Evolutionary conservation across 2,329 filamentous ascomycete species (phyloP).

Genomic region (Ceratocystis destructans): DNA sequence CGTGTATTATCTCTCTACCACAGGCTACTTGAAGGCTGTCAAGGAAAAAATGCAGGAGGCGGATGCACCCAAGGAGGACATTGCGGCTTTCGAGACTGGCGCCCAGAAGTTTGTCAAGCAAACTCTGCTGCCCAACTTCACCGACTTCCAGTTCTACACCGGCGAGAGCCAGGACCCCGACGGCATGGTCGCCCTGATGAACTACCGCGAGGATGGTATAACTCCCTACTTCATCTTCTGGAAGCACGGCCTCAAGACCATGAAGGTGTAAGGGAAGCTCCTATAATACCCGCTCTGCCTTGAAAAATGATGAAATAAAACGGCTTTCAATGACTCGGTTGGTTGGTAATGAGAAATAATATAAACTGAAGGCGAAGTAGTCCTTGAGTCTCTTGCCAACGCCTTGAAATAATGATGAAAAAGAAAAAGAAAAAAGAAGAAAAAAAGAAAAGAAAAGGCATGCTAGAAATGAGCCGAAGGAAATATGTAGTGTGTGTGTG

Average conservation of each 20-base stretch:
- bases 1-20: neutral
- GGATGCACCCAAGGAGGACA: constrained; percentile 46
- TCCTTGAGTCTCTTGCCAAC: neutral
- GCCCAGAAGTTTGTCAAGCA: constrained; percentile 67
- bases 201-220: constrained; percentile 92
- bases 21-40: constrained; percentile 85
- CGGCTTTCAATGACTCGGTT: neutral
- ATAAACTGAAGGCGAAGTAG: neutral
- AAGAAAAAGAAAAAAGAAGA: neutral
- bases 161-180: constrained; percentile 88
- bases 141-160: constrained; percentile 90
- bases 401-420: neutral
- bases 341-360: neutral
- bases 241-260: constrained; percentile 83
- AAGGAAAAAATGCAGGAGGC: constrained; percentile 55
- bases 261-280: constrained; percentile 63
- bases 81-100: constrained; percentile 68
- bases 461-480: too few species aligned
- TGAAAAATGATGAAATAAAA: neutral
- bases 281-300: neutral
- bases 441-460: neutral
- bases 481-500: neutral
- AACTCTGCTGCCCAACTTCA: constrained; percentile 69
- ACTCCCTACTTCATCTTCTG: constrained; percentile 84
- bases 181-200: constrained; percentile 87